Evolutionary conservation across 805 yeast genomes (phyloP), one percentile per base, ranked within the genome.

Genomic region (Torulaspora microellipsoides): DNA sequence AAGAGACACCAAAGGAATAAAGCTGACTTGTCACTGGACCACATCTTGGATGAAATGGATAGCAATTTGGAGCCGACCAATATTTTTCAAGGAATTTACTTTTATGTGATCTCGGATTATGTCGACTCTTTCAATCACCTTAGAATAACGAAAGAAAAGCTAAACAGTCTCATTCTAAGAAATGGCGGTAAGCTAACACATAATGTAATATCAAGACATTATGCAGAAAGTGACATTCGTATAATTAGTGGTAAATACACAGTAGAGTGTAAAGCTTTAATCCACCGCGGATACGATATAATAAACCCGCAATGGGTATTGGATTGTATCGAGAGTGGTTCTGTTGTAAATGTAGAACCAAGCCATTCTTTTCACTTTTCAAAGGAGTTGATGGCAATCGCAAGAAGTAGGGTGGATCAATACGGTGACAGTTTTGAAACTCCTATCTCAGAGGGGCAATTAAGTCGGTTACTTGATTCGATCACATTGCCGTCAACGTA

Each of bases 301-400:
- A 57, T 88, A 7, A 71, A 64, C 40, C 88, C 95, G 0, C 59
- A 65, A 27, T 91, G 96, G 95, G 59, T 87, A 5, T 68, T 78
- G 35, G 90, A 85, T 51, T 80, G 93, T 52, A 38, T 59, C 3
- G 17, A 36, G 9, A 40, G 42, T 32, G 35, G 49, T 1, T 40
- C 53, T 2, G 36, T 79, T 1, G 60, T 86, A 0, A 72, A 71
- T 2, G 51, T 84, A 6, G 95, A 85, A 51, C 84, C 86, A 0
- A 56, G 60, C 15, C 83, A 86, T 54, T 67, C 82, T 31, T 73
- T 75, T 20, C 53, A 52, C 38, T 77, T 73, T 1, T 67, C 70
- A 4, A 58, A 66, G 2, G 46, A 42, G 0, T 48, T 69, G 15
- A 38, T 53, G 14, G 49, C 49, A 1, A 42, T 46, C 3, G 62